Evolutionary conservation across 202 grass and related monocot species (phyloP).

Genomic region (Elaeis oleifera): DNA sequence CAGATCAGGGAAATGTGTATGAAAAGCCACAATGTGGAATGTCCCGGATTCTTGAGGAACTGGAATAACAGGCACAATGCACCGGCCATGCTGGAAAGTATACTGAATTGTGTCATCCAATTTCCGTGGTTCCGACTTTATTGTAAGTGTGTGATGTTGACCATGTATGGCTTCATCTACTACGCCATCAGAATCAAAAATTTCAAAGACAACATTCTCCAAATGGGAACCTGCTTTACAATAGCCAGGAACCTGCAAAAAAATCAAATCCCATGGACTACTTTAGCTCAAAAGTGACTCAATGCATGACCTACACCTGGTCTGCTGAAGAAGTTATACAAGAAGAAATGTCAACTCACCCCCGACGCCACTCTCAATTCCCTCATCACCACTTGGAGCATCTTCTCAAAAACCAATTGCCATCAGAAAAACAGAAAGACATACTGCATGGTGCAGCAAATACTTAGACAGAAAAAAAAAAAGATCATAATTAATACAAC

Average conservation of each 20-base stretch:
- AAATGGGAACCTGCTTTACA: slow-evolving; percentile 16
- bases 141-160: slow-evolving; percentile 30
- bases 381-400: slow-evolving; percentile 26
- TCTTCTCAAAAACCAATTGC: slow-evolving; percentile 21
- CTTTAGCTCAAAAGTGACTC: background rate
- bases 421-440: slow-evolving; percentile 24
- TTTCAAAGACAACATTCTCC: slow-evolving; percentile 39
- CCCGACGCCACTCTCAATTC: slow-evolving; percentile 25
- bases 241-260: slow-evolving; percentile 23
- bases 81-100: slow-evolving; percentile 34
- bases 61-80: slow-evolving; percentile 25
- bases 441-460: slow-evolving; percentile 17
- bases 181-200: slow-evolving; percentile 21
- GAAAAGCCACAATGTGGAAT: slow-evolving; percentile 26
- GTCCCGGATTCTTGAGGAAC: slow-evolving; percentile 24
- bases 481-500: too few species aligned
- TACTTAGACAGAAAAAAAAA: background rate
- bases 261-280: background rate
- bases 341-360: background rate
- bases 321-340: too few species aligned
- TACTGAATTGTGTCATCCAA: slow-evolving; percentile 30
- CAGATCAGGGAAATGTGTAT: slow-evolving; percentile 32
- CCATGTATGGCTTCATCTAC: slow-evolving; percentile 40
- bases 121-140: slow-evolving; percentile 20
- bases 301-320: too few species aligned